Percentiles rank a stretch among this genome's conserved stretches.
Evolutionary conservation across 139 green algal genomes (phyloP).

Genomic region (Tetradesmus obliquus): DNA sequence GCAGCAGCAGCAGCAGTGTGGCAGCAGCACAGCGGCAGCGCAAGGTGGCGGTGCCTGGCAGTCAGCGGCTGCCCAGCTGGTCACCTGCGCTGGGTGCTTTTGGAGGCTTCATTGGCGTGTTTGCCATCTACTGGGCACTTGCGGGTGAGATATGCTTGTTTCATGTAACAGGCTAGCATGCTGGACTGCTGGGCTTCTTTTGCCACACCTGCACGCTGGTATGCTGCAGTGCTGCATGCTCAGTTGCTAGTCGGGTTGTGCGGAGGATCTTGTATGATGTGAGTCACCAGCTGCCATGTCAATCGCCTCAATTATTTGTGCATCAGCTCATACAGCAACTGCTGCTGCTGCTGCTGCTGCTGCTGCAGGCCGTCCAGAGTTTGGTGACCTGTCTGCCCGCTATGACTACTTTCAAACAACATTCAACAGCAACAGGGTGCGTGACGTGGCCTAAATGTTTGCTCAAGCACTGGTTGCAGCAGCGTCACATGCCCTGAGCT

Average conservation of each 20-base stretch:
- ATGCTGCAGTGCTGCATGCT: too few species aligned
- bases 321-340: background rate
- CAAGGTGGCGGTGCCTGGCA: slow-evolving; percentile 21
- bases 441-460: too few species aligned
- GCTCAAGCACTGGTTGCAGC: background rate
- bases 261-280: too few species aligned
- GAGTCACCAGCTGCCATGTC: too few species aligned
- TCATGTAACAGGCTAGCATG: too few species aligned
- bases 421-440: slow-evolving; percentile 58
- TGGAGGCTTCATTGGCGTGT: slow-evolving; percentile 57
- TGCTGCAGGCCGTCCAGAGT: slow-evolving; percentile 72
- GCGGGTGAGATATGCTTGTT: background rate
- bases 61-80: slow-evolving; percentile 54
- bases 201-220: too few species aligned
- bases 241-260: too few species aligned
- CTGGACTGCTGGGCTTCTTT: too few species aligned
- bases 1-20: slow-evolving; percentile 10
- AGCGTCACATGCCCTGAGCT: background rate
- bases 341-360: background rate
- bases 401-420: slow-evolving; percentile 58
- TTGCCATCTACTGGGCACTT: slow-evolving; percentile 76
- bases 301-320: too few species aligned
- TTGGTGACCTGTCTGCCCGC: slow-evolving; percentile 68
- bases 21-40: background rate
- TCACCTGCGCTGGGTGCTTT: slow-evolving; percentile 25